A percentile compares a stretch with the other conserved stretches of the same genome.
Evolutionary conservation across 192 early-diverging fungal genomes (phyloP).

Genomic region (Ambispora gerdemannii): DNA sequence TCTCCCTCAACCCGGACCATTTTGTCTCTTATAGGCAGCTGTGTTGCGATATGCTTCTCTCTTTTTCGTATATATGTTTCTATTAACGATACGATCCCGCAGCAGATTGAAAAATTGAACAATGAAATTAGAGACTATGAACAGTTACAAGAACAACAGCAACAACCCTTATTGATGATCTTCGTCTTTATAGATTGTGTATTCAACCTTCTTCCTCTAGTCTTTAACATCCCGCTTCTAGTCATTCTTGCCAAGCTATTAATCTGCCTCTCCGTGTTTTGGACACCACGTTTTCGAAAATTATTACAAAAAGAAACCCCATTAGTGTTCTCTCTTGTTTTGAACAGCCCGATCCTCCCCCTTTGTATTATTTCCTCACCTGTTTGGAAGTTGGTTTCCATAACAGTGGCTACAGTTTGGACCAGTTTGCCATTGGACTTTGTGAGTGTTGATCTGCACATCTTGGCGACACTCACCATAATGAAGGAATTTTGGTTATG

Average conservation of each 20-base stretch:
- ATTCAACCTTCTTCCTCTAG: conserved; percentile 1
- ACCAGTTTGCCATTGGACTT: conserved; percentile 20
- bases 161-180: not conserved
- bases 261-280: not conserved
- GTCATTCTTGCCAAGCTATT: conserved; percentile 2
- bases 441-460: conserved; percentile 9
- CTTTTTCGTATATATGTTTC: conserved; percentile 18
- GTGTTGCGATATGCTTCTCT: conserved; percentile 1
- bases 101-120: conserved; percentile 1
- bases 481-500: conserved; percentile 16
- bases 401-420: conserved; percentile 5
- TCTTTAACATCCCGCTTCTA: conserved; percentile 17
- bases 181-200: conserved; percentile 8
- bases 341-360: conserved; percentile 17
- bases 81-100: not conserved
- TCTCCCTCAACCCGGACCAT: conserved; percentile 5
- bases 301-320: conserved; percentile 3
- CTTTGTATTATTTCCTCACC: conserved; percentile 13
- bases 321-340: conserved; percentile 1
- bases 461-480: conserved; percentile 7
- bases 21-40: not conserved
- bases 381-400: not conserved
- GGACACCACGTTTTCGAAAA: conserved; percentile 20
- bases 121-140: not conserved
- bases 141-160: not conserved